Evolutionary conservation across 2,329 filamentous ascomycete species (phyloP).

Genomic region (Colletotrichum graminicola): DNA sequence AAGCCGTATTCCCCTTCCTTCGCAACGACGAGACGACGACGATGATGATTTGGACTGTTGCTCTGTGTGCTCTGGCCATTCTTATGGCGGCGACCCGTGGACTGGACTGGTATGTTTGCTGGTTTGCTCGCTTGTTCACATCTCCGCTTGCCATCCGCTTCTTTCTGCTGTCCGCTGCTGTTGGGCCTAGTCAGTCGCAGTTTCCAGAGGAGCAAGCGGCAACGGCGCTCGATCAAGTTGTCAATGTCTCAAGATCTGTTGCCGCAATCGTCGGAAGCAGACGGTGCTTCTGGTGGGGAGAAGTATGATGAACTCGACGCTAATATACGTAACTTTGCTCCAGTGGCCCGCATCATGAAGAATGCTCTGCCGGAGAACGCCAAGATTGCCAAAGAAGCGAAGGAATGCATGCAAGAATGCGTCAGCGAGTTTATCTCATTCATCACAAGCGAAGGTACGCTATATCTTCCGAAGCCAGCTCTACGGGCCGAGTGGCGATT

Average conservation of each 20-base stretch:
- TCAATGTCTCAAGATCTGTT: slow-evolving; percentile 73
- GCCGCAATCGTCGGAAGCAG: slow-evolving; percentile 63
- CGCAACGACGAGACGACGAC: slow-evolving; percentile 22
- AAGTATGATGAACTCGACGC: slow-evolving; percentile 76
- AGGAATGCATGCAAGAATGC: slow-evolving; percentile 99
- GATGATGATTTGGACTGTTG: slow-evolving; percentile 62
- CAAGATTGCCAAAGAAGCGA: slow-evolving; percentile 98
- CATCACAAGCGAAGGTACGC: slow-evolving; percentile 97
- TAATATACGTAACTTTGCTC: slow-evolving; percentile 94
- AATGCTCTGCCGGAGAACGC: slow-evolving; percentile 96
- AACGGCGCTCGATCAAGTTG: slow-evolving; percentile 44
- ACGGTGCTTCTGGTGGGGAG: slow-evolving; percentile 61
- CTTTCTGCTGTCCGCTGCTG: slow-evolving; percentile 22
- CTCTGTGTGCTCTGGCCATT: slow-evolving; percentile 46
- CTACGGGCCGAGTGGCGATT: slow-evolving; percentile 9
- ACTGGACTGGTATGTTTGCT: slow-evolving; percentile 2
- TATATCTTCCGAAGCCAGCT: background rate
- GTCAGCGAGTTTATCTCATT: slow-evolving; percentile 99
- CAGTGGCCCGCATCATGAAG: slow-evolving; percentile 99
- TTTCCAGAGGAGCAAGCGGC: background rate
- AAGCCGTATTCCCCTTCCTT: slow-evolving; percentile 65
- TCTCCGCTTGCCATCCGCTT: slow-evolving; percentile 11
- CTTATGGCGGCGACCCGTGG: slow-evolving; percentile 30
- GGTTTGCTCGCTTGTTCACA: slow-evolving; percentile 11
- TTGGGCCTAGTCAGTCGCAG: slow-evolving; percentile 27